Conservation (phyloP, 2,329 filamentous ascomycete species). For the Stachybotrys echinatus region DNA sequence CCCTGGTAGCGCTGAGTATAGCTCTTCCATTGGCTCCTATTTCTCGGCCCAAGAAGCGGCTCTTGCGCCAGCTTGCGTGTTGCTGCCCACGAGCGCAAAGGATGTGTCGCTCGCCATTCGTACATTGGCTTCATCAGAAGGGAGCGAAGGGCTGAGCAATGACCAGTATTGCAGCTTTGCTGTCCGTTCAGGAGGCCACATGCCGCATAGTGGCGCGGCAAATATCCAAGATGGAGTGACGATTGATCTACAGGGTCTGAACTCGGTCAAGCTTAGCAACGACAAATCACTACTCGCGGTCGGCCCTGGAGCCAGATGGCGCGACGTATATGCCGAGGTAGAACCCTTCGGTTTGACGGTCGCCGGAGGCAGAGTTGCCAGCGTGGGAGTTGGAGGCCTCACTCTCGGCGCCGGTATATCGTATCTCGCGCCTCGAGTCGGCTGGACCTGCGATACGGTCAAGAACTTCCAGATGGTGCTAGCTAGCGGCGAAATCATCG, state of each 20-base stretch:
- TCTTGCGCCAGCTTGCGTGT: no score
- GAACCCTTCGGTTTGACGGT: not conserved
- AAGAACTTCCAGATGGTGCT: conserved; percentile 32
- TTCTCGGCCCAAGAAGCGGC: not conserved
- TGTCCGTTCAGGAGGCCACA: no score
- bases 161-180: no score
- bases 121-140: no score
- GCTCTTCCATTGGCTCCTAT: no score
- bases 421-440: not conserved
- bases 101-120: no score
- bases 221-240: not conserved
- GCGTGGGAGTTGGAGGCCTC: not conserved
- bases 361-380: not conserved
- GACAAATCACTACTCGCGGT: not conserved
- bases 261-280: not conserved
- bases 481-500: conserved; percentile 27
- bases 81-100: no score
- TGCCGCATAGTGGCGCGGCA: no score
- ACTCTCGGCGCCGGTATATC: not conserved
- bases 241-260: not conserved
- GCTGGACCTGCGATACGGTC: conserved; percentile 25
- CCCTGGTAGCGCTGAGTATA: no score
- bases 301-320: not conserved
- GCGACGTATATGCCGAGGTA: not conserved
- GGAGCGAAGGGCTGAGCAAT: no score